Evolutionary conservation across 192 early-diverging fungal genomes (phyloP), one percentile per base, ranked within the genome.

Genomic region (Martensiomyces pterosporus): DNA sequence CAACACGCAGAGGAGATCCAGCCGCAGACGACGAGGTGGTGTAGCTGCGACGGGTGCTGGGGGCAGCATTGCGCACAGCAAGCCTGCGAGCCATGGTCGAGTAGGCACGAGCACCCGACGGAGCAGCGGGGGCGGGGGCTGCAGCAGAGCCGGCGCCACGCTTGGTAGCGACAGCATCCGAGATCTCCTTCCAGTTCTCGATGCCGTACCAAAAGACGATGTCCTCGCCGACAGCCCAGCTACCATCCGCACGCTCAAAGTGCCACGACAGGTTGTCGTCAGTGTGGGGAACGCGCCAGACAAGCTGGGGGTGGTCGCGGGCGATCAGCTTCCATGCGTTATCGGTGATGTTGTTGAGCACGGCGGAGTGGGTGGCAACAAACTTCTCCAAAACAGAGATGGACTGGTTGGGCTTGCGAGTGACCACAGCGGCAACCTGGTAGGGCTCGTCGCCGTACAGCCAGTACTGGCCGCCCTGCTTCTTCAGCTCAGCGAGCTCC

Each of bases 131-230:
- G 27, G 45, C 35, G 17, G 57, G 40, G 27, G 57, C 36, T 9
- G 61, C 45, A n/a, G 15, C 33, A 15, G 29, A 23, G 2, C 10
- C 17, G 19, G 21, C 35, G 38, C 40, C 24, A 7, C 29, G 3
- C 56, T 57, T 71, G 27, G 52, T 22, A 3, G 50, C 53, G n/a
- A 97, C 78, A 41, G 86, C 75, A 12, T 64, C 70, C 45, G 87
- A 80, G 39, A 95, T 80, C 43, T 80, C 75, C n/a, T 86, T 79
- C 61, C 90, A 69, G 67, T 90, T 81, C n/a, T 85, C 73, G 38
- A 97, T 67, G 15, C 97, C 94, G 55, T 91, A 91, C 86, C 91
- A 99, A 73, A 97, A 97, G 38, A 94, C 73, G 13, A 89, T 92
- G 43, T 87, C 84, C 48, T 79, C 82, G 38, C 67, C 60, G 12